Base-by-base conservation (phyloP, 805 yeast species). In the Zygosaccharomyces siamensis region DNA sequence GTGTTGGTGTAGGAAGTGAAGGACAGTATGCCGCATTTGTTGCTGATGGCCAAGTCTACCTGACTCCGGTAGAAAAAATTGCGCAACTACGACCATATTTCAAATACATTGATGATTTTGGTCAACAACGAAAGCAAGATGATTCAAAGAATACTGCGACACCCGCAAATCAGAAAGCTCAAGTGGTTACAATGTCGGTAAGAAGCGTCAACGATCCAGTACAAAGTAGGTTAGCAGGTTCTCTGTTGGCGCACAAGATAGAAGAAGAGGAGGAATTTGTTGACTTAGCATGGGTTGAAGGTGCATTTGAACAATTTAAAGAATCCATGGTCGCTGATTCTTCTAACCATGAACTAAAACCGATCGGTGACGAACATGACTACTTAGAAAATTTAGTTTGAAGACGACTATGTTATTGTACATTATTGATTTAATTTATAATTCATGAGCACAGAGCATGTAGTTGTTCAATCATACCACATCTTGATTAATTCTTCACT, bases 401-500 rank as follows among this genome's bases (percentile, higher is more conserved):
- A 39, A 26, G 23, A 28, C 14, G 11, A 33, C 21, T 33, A 33
- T 30, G 11, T 30, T 30, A 32, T 39, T 31, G 38, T 32, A 39
- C 44, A 45, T 45, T 24, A 31, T 7, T n/a, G 11, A 14, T 33
- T 33, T 33, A 33, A 33, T 33, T 39, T 38, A 31, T 30, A 35
- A 33, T 23, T 38, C 37, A 45, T 35, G 39, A 14, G 30, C 31
- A 20, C 31, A 21, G 24, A 11, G n/a, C 24, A 31, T 16, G 42
- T 14, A 23, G 37, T 31, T 46, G 11, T 31, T 66, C 66, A 90
- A 68, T 90, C 97, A 62, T 89, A 90, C 97, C 97, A 93, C 81
- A 93, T 89, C 70, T 93, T 93, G 66, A 93, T 93, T 68, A 93
- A 77, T 70, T 93, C 99, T 67, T 93, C 99, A n/a, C 96, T 85